Percentiles rank a stretch among this genome's conserved stretches.
Conservation (phyloP, 176 grass and related monocot species). For the Eragrostis nindensis region DNA sequence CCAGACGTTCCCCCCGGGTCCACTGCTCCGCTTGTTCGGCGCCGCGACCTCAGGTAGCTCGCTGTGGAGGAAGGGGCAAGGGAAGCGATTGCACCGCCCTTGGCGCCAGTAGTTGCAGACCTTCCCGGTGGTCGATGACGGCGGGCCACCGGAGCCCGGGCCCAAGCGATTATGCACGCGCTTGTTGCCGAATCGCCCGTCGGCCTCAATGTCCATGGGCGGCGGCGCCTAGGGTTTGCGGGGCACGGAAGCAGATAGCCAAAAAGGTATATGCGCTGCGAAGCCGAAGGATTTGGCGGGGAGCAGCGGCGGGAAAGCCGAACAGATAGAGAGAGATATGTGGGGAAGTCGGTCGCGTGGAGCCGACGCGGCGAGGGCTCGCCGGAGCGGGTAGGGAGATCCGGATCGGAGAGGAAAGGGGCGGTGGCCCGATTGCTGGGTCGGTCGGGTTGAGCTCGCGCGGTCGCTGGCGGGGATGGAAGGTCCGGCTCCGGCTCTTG, state of each 20-base stretch:
- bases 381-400: constrained; percentile 55
- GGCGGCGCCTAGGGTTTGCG: constrained; percentile 58
- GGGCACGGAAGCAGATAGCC: constrained; percentile 9
- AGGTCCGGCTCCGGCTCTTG: constrained; percentile 2
- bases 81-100: constrained; percentile 88
- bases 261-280: not conserved
- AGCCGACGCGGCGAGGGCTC: constrained; percentile 56
- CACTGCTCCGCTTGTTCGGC: constrained; percentile 48
- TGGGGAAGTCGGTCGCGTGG: constrained; percentile 32
- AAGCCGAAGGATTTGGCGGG: constrained; percentile 4
- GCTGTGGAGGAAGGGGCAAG: constrained; percentile 91
- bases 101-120: constrained; percentile 88
- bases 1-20: constrained; percentile 56
- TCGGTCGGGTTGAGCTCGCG: constrained; percentile 33
- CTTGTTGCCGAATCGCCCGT: constrained; percentile 69
- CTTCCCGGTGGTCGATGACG: constrained; percentile 47
- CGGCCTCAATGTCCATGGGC: constrained; percentile 60
- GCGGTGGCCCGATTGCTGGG: constrained; percentile 26
- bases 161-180: constrained; percentile 58
- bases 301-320: constrained; percentile 16
- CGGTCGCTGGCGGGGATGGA: not conserved
- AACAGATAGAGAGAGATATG: constrained; percentile 10
- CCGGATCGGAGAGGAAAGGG: constrained; percentile 54
- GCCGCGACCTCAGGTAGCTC: constrained; percentile 59
- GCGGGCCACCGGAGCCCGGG: constrained; percentile 31